Evolutionary conservation across 805 yeast genomes (phyloP).

Genomic region (Osmozyma mogii): DNA sequence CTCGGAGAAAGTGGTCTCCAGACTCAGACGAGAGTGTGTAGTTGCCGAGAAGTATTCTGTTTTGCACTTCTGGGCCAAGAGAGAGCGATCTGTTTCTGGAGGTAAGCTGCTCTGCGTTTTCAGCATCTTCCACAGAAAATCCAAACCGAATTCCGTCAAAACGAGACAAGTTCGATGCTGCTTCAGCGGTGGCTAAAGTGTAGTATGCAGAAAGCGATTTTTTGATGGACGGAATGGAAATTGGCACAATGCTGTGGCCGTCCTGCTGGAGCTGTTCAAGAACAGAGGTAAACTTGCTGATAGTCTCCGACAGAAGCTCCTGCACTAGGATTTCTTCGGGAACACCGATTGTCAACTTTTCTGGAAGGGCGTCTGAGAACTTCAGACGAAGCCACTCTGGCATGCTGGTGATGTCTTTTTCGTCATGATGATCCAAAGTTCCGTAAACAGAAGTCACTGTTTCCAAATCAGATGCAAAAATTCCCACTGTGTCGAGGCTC

Average conservation of each 20-base stretch:
- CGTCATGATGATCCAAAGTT: conserved; percentile 54
- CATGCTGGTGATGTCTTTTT: conserved; percentile 73
- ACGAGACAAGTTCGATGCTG: conserved; percentile 83
- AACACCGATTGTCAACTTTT: conserved; percentile 54
- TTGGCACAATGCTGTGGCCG: conserved; percentile 50
- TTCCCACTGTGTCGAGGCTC: conserved; percentile 89
- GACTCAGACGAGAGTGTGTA: conserved; percentile 76
- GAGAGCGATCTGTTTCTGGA: conserved; percentile 50
- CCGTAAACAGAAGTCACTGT: conserved; percentile 42
- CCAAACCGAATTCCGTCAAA: conserved; percentile 92
- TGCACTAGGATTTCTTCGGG: conserved; percentile 57
- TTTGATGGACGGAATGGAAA: conserved; percentile 65
- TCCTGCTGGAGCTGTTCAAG: conserved; percentile 34
- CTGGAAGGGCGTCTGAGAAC: conserved; percentile 6
- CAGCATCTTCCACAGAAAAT: conserved; percentile 15
- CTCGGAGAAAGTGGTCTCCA: conserved; percentile 66
- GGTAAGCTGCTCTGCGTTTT: conserved; percentile 10
- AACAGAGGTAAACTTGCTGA: conserved; percentile 38
- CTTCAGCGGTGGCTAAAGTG: conserved; percentile 87
- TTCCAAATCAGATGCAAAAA: conserved; percentile 47
- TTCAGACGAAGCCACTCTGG: conserved; percentile 24
- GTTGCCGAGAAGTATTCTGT: conserved; percentile 79
- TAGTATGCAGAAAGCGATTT: conserved; percentile 74
- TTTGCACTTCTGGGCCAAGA: conserved; percentile 77
- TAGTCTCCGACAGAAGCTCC: conserved; percentile 43